phyloP scores from a whole-genome alignment of 192 early-diverging fungal genomes.

The Radiomyces spectabilis region DNA sequence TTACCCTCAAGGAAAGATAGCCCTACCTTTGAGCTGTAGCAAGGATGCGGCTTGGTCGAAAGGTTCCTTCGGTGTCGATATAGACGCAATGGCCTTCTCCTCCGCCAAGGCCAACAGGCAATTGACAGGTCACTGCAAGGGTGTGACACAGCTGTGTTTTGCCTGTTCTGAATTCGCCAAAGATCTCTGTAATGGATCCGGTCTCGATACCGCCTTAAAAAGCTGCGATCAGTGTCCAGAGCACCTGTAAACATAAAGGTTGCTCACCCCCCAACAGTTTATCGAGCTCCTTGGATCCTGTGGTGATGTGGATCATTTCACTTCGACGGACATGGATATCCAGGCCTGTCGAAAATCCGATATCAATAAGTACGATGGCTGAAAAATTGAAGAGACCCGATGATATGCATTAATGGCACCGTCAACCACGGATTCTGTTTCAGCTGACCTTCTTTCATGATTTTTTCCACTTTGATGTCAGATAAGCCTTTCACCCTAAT shows the following conservation, averaged over 20 bases:
- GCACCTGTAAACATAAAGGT: no score
- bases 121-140: slow-evolving; percentile 91
- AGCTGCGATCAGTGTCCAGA: no score
- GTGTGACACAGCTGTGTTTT: slow-evolving; percentile 97
- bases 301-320: slow-evolving; percentile 77
- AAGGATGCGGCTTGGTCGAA: slow-evolving; percentile 84
- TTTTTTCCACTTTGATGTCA: slow-evolving; percentile 93
- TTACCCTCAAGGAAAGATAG: no score
- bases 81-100: slow-evolving; percentile 94
- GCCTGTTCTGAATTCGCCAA: slow-evolving; percentile 97
- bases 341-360: slow-evolving; percentile 93
- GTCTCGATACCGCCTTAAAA: slow-evolving; percentile 95
- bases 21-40: slow-evolving; percentile 75
- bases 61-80: slow-evolving; percentile 96
- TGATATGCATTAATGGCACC: background rate
- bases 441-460: slow-evolving; percentile 70
- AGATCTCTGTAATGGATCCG: slow-evolving; percentile 93
- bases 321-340: slow-evolving; percentile 79
- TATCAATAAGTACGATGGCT: slow-evolving; percentile 88
- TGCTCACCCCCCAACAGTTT: slow-evolving; percentile 75
- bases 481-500: slow-evolving; percentile 91
- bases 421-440: background rate
- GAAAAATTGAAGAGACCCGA: background rate
- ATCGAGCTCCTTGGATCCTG: slow-evolving; percentile 89
- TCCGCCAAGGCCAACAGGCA: slow-evolving; percentile 83